Base-by-base conservation (phyloP, 371 early-diverging fungal species). In the Rhizopus microsporus region DNA sequence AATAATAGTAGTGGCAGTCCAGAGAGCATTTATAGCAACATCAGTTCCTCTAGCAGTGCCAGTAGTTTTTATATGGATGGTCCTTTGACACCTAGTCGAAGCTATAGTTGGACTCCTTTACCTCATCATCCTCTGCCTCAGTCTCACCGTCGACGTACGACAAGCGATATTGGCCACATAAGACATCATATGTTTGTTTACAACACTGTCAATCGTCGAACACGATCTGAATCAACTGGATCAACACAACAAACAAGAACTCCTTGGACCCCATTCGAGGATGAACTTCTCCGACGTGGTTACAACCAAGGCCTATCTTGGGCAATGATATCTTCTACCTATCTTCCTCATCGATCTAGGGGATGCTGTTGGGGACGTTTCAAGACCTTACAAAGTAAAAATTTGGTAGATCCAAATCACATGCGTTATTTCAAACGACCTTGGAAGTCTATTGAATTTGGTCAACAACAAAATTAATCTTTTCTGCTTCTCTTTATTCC, bases 361-460 rank as follows among this genome's bases (percentile, higher is more conserved):
- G 78, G 78, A 0, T 78, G 78, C 37, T 78, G 78, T 54, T 78
- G 78, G 78, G 78, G 78, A 5, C 63, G 78, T 7, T 78, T 73
- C 56, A 78, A 78, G 47, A 75, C 78, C 8, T 42, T 78, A n/a
- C 78, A 78, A 56, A 66, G 57, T 17, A 67, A 67, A 37, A 67
- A 67, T 15, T 48, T 67, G 56, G 46, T 63, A 6, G 63, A 67
- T 60, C 52, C 62, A 23, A 62, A n/a, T 42, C 68, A 67, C n/a
- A 49, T 59, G 32, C 59, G 68, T 38, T 63, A 53, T 40, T 59
- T 62, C 56, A 59, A 63, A 59, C 59, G 63, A 59, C 68, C 63
- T 30, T 67, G 68, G 68, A 67, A 63, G 40, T 48, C 63, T 4
- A 59, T 67, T 45, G 62, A 67, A 17, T 59, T 59, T 49, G 56